Evolutionary conservation across 2,329 filamentous ascomycete species (phyloP).

Genomic region (Botrytis galanthina): DNA sequence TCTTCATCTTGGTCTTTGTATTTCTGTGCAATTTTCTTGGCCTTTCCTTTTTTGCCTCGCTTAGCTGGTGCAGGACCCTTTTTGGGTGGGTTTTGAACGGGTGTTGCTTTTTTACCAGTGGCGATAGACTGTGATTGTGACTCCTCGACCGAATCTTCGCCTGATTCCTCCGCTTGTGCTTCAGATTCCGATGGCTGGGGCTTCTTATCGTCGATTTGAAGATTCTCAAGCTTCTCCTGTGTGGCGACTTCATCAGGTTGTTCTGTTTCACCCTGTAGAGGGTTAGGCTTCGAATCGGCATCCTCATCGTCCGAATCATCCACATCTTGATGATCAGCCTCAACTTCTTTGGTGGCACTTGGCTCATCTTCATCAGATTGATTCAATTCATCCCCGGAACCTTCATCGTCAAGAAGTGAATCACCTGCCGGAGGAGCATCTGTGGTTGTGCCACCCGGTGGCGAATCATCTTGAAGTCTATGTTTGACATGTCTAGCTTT

Average conservation of each 20-base stretch:
- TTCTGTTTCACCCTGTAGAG: conserved; percentile 27
- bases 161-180: conserved; percentile 27
- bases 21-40: conserved; percentile 83
- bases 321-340: conserved; percentile 26
- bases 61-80: conserved; percentile 49
- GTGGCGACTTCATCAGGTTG: conserved; percentile 31
- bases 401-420: conserved; percentile 1
- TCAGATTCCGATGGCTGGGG: conserved; percentile 28
- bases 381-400: conserved; percentile 26
- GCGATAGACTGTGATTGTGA: conserved; percentile 24
- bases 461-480: conserved; percentile 49
- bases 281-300: conserved; percentile 31
- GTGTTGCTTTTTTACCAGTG: conserved; percentile 32
- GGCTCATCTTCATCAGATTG: conserved; percentile 33
- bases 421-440: conserved; percentile 6
- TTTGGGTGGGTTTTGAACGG: conserved; percentile 40
- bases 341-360: conserved; percentile 13
- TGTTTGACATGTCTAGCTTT: conserved; percentile 78
- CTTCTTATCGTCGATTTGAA: conserved; percentile 21
- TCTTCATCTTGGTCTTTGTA: conserved; percentile 95
- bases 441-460: not conserved
- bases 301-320: conserved; percentile 35
- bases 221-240: conserved; percentile 30
- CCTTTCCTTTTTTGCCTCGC: conserved; percentile 77
- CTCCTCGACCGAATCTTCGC: conserved; percentile 23